Percentiles rank a stretch among this genome's conserved stretches.
Evolutionary conservation across 1,139 yeast genomes (phyloP).

Genomic region (Nakaseomyces nivariensis): DNA sequence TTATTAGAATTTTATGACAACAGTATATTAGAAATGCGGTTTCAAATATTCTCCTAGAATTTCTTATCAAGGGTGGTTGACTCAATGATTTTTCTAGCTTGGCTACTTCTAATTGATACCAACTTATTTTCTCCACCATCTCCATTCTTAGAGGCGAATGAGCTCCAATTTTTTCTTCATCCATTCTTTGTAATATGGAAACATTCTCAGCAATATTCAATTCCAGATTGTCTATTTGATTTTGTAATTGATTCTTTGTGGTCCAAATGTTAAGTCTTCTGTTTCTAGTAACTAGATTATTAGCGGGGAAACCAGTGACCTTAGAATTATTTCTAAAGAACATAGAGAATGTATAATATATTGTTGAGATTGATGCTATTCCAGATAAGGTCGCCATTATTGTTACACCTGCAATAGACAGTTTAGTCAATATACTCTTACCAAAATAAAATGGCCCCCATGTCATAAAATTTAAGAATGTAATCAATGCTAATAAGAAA

Average conservation of each 20-base stretch:
- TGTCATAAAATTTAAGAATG: conserved; percentile 11
- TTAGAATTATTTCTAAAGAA: conserved; percentile 10
- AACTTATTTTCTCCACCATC: conserved; percentile 20
- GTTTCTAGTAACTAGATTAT: conserved; percentile 6
- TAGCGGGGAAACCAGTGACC: conserved; percentile 3
- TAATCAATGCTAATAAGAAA: conserved; percentile 16
- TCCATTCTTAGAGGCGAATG: conserved; percentile 10
- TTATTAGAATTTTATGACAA: conserved; percentile 19
- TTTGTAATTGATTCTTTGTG: conserved; percentile 13
- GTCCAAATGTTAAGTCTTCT: conserved; percentile 19
- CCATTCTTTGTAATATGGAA: conserved; percentile 10
- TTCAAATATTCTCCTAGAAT: conserved; percentile 17
- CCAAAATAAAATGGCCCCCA: conserved; percentile 32
- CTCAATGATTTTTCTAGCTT: conserved; percentile 14
- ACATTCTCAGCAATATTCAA: conserved; percentile 14
- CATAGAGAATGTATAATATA: conserved; percentile 33
- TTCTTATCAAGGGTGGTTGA: conserved; percentile 13
- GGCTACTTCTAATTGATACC: conserved; percentile 21
- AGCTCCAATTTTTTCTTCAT: conserved; percentile 8
- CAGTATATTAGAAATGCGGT: conserved; percentile 23
- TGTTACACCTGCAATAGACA: conserved; percentile 63
- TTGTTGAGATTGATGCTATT: conserved; percentile 64
- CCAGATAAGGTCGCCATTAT: conserved; percentile 66
- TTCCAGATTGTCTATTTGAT: conserved; percentile 15
- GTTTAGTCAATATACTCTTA: conserved; percentile 40